Conservation (phyloP, 2,329 filamentous ascomycete genomes). For the Diplodia corticola region DNA sequence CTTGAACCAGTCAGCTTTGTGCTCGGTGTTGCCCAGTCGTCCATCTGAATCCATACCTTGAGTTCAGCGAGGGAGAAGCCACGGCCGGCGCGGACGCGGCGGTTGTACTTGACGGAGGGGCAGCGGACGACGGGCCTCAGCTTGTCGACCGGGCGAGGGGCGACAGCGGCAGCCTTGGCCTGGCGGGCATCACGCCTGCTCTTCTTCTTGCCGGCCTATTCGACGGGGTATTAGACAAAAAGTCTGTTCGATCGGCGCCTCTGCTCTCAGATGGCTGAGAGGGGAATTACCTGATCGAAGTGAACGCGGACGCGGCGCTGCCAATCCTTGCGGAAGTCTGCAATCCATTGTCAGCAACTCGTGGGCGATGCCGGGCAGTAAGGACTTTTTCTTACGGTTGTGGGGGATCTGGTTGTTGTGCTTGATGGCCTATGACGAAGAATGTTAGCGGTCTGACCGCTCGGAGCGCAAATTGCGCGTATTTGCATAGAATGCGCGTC, state of each 20-base stretch:
- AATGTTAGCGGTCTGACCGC: neutral
- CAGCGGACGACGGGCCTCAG: constrained; percentile 95
- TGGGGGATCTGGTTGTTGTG: constrained; percentile 98
- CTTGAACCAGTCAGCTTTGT: constrained; percentile 49
- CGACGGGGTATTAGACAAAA: constrained; percentile 33
- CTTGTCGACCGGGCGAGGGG: constrained; percentile 95
- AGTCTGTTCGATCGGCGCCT: constrained; percentile 45
- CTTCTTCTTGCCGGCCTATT: constrained; percentile 92
- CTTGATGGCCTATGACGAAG: constrained; percentile 75
- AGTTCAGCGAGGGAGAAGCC: constrained; percentile 97
- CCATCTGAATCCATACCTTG: constrained; percentile 67
- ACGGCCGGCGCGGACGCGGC: constrained; percentile 91
- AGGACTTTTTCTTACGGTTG: constrained; percentile 60
- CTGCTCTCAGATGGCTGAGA: constrained; percentile 52
- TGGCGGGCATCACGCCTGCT: constrained; percentile 87
- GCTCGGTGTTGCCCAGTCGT: neutral
- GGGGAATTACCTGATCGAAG: constrained; percentile 94
- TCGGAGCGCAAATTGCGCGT: neutral
- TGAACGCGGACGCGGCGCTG: constrained; percentile 98
- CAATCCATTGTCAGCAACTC: constrained; percentile 34
- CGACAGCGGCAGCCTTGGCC: constrained; percentile 91
- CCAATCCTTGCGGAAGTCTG: constrained; percentile 99
- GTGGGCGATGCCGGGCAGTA: too few species aligned
- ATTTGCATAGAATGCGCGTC: neutral
- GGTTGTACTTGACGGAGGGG: constrained; percentile 99